These are phyloP conservation scores for Aspergillus quadricinctus DNA, from an alignment of 2,329 filamentous ascomycete species.

Conservation along the genomic window DNA sequence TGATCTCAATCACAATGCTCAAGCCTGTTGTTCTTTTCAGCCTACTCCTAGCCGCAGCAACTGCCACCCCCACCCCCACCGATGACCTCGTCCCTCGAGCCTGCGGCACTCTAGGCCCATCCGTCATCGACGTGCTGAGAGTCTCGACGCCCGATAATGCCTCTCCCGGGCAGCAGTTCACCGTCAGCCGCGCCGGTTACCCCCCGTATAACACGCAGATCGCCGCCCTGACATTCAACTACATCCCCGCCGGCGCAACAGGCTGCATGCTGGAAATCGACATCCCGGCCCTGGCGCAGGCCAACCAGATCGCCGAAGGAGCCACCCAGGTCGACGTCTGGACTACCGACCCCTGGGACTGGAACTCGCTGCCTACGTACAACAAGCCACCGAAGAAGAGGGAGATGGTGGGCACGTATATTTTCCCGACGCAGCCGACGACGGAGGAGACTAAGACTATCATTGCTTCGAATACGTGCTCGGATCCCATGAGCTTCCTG, in stretches of 20 bases:
- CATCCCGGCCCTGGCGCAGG: slow-evolving; percentile 7
- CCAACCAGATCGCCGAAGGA: slow-evolving; percentile 11
- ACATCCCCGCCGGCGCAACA: slow-evolving; percentile 11
- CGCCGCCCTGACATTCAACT: slow-evolving; percentile 13
- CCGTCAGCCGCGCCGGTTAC: slow-evolving; percentile 6
- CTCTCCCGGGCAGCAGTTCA: slow-evolving; percentile 6
- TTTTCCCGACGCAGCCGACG: slow-evolving; percentile 8
- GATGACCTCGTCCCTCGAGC: slow-evolving; percentile 9
- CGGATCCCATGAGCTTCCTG: slow-evolving; percentile 14
- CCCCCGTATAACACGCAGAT: slow-evolving; percentile 3
- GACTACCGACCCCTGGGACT: slow-evolving; percentile 9
- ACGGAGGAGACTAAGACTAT: neutral
- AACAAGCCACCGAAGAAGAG: slow-evolving; percentile 2
- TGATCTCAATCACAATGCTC: slow-evolving; percentile 2
- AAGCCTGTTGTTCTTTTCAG: slow-evolving; percentile 1
- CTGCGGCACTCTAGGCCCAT: slow-evolving; percentile 11
- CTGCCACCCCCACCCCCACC: slow-evolving; percentile 6
- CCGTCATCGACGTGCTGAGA: slow-evolving; percentile 11
- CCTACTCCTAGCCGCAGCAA: slow-evolving; percentile 1
- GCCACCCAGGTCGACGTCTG: slow-evolving; percentile 13
- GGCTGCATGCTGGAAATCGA: slow-evolving; percentile 16
- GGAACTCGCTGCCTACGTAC: slow-evolving; percentile 5
- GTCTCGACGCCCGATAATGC: slow-evolving; percentile 7
- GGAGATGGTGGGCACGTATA: slow-evolving; percentile 6
- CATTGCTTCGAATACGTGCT: slow-evolving; percentile 10